Evolutionary conservation across 1,139 yeast genomes (phyloP), one percentile per base, ranked within the genome.

Genomic region (Sugiyamaella japonica): DNA sequence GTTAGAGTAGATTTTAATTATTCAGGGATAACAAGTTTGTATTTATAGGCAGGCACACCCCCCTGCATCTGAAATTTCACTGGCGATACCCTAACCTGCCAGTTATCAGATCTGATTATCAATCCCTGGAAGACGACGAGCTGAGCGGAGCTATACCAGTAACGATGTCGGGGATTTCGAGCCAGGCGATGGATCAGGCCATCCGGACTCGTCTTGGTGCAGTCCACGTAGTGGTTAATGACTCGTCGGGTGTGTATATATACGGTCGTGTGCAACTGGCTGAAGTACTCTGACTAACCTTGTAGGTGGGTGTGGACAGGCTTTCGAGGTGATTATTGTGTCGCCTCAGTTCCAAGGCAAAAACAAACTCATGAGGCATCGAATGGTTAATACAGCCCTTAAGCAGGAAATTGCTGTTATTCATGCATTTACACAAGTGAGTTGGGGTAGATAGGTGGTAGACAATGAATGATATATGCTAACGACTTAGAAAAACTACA

Each of bases 401-500:
- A 85, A 84, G 65, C 89, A 85, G 15, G 97, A 91, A 68, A 89
- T 93, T 44, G 85, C 89, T 0, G 73, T 78, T 5, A 90, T 93
- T 44, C 99, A 93, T 72, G 99, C 99, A 0, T 95, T 93, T 69
- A 89, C 97, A 0, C 97, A 93, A 66, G 90, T 89, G 72, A 86
- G 89, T 17, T 84, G 20, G 38, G 15, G 15, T 20, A 20, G 3
- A 20, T 20, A 20, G 3, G 40, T 15, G 20, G 4, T 20, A n/a
- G 13, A 7, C 8, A 13, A 7, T 13, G 16, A 13, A 3, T 2
- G n/a, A 10, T 15, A 34, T n/a, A 3, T 25, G 9, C 17, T 25
- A 23, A 2, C 15, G 23, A 31, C 48, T 23, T 13, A 59, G 59
- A 59, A 57, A 49, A 52, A 41, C 8, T 60, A 50, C 25, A 58